Evolutionary conservation across 139 green algal genomes (phyloP).

Genomic region (Protoeuglena noctilucae): DNA sequence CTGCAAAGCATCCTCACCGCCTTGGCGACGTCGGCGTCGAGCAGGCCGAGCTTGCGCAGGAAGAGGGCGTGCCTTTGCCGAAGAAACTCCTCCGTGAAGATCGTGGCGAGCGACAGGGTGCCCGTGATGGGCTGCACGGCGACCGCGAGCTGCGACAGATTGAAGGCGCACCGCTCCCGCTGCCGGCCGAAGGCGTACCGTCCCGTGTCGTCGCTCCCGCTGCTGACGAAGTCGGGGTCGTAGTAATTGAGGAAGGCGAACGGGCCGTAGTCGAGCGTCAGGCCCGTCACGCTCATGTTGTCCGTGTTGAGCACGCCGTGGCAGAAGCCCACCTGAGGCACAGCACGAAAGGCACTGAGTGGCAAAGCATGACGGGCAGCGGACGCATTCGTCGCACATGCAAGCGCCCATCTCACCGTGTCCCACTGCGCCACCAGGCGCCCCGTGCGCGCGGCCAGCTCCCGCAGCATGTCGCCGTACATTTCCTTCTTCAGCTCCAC

Average conservation of each 20-base stretch:
- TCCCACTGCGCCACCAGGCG: conserved; percentile 32
- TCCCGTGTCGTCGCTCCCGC: conserved; percentile 34
- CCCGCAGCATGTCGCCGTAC: conserved; percentile 21
- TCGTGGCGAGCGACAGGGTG: neutral
- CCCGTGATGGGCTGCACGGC: conserved; percentile 18
- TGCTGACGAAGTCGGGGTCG: conserved; percentile 14
- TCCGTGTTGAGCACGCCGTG: conserved; percentile 51
- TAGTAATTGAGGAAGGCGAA: conserved; percentile 28
- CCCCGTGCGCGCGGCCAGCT: conserved; percentile 25
- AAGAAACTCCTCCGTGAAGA: conserved; percentile 4
- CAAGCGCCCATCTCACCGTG: too few species aligned
- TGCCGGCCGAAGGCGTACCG: conserved; percentile 23
- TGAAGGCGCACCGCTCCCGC: conserved; percentile 20
- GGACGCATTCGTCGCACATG: too few species aligned
- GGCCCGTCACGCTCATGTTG: conserved; percentile 42
- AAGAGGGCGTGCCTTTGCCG: conserved; percentile 5
- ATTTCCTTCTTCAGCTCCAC: conserved; percentile 8
- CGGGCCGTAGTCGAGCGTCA: conserved; percentile 44
- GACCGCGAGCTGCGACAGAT: conserved; percentile 28
- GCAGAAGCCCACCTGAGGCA: conserved; percentile 35
- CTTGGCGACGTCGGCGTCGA: conserved; percentile 3
- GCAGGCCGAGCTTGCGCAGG: conserved; percentile 8
- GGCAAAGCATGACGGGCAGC: too few species aligned
- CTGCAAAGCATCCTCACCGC: neutral
- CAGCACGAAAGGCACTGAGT: too few species aligned